Base-by-base conservation (phyloP, 2,329 filamentous ascomycete genomes). In the Cercospora janseana region DNA sequence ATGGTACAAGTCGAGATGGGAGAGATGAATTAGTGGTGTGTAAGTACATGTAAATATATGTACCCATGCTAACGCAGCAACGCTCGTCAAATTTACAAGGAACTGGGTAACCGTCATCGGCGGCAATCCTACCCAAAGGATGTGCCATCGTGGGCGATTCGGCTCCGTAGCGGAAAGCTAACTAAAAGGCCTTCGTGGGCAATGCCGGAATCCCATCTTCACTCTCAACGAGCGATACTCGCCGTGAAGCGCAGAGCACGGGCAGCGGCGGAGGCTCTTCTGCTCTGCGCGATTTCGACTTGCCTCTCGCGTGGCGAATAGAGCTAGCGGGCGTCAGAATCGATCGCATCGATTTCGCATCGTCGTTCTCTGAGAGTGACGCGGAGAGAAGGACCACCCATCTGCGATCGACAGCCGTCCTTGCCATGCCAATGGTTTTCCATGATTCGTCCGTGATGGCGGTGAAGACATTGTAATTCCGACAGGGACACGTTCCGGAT, bases 331-430 rank as follows among this genome's bases (percentile, higher is more conserved):
- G 44, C 7, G 44, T 46, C 44, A 46, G 13, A 9, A 46, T 13
- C 18, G 44, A 18, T 9, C 44, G 44, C 3, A 18, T 46, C 8
- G 44, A 46, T 23, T 28, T 46, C 13, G 29, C 21, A 20, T 46
- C 44, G 15, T 46, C 44, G 9, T 35, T 46, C 10, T 46, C 44
- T 4, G 5, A 37, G 8, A 15, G 21, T 6, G 21, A 46, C 8
- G 44, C 44, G 9, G 44, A 46, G 3, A 54, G 46, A 5, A 54
- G 18, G 4, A 50, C 46, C 13, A 54, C 51, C 51, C 46, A 53
- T 28, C 51, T 29, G 8, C 44, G 34, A 31, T 54, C 51, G 32
- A 45, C 35, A 18, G 48, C 21, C 6, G 51, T 54, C 34, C 46
- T 54, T n/a, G 41, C 46, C 42, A 51, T 26, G 13, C 51, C 51